Conservation (phyloP, 257 asterid genomes). For the Primulina huaijiensis region DNA sequence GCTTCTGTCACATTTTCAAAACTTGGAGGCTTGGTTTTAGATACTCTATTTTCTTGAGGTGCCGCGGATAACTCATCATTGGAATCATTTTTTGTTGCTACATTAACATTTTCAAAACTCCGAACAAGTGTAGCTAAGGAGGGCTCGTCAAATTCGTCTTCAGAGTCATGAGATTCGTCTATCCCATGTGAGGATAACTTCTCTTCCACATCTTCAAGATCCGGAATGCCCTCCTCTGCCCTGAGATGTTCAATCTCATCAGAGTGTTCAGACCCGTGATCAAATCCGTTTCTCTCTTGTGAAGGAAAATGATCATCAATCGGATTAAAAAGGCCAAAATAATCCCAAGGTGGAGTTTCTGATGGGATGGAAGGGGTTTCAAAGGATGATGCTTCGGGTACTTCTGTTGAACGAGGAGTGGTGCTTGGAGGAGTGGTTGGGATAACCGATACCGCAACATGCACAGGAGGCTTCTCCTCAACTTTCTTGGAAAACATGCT, state of each 20-base stretch:
- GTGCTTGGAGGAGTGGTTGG: constrained; percentile 30
- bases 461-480: constrained; percentile 66
- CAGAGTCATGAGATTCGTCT: constrained; percentile 70
- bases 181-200: constrained; percentile 46
- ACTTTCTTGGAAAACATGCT: constrained; percentile 66
- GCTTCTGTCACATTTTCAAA: constrained; percentile 45
- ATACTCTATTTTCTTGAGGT: constrained; percentile 29
- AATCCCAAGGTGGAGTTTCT: constrained; percentile 79
- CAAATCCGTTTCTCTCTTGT: constrained; percentile 35
- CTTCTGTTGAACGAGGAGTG: constrained; percentile 52
- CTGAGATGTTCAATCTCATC: constrained; percentile 20
- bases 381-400: constrained; percentile 40
- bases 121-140: constrained; percentile 69
- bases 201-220: constrained; percentile 35
- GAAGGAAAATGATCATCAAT: constrained; percentile 61
- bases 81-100: constrained; percentile 36
- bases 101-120: constrained; percentile 74
- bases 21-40: constrained; percentile 42
- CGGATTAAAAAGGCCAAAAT: constrained; percentile 75
- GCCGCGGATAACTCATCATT: constrained; percentile 31
- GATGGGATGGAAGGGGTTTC: constrained; percentile 25
- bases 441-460: constrained; percentile 52
- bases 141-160: constrained; percentile 93
- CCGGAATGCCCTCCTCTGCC: not conserved
- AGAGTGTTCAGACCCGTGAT: constrained; percentile 32